These are phyloP conservation scores for Dioscorea cayenensis DNA, from an alignment of 116 monocot species.

Conservation along the genomic window DNA sequence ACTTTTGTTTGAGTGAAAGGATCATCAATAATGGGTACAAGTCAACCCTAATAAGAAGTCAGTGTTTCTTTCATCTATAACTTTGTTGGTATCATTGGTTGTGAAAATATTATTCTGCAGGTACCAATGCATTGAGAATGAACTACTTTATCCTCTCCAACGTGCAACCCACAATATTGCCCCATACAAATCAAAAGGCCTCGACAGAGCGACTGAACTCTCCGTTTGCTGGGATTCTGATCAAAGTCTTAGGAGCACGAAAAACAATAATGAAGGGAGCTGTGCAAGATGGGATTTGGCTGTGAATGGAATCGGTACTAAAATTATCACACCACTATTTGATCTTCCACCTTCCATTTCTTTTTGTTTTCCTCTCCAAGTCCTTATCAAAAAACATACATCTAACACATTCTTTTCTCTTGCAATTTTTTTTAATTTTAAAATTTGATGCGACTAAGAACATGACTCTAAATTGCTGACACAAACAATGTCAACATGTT, in stretches of 20 bases:
- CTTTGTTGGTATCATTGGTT: background rate
- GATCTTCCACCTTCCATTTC: no score
- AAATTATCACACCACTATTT: no score
- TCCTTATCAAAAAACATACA: background rate
- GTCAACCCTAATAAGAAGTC: background rate
- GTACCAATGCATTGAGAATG: slow-evolving; percentile 87
- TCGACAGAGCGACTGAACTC: slow-evolving; percentile 68
- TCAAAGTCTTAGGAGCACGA: slow-evolving; percentile 20
- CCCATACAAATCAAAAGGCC: slow-evolving; percentile 83
- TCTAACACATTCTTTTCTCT: background rate
- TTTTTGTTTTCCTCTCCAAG: no score
- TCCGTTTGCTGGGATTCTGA: slow-evolving; percentile 36
- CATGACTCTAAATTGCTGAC: background rate
- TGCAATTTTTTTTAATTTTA: background rate
- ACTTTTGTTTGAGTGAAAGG: no score
- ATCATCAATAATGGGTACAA: background rate
- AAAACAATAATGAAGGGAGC: slow-evolving; percentile 20
- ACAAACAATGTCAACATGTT: background rate
- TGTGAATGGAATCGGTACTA: slow-evolving; percentile 7
- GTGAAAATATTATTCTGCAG: slow-evolving; percentile 23
- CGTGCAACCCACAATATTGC: slow-evolving; percentile 69
- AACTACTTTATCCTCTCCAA: slow-evolving; percentile 60
- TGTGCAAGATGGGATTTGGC: slow-evolving; percentile 12
- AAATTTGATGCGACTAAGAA: background rate
- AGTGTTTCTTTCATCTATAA: background rate